Evolutionary conservation across 306 rosid genomes (phyloP).

Genomic region (Castanopsis chinensis): DNA sequence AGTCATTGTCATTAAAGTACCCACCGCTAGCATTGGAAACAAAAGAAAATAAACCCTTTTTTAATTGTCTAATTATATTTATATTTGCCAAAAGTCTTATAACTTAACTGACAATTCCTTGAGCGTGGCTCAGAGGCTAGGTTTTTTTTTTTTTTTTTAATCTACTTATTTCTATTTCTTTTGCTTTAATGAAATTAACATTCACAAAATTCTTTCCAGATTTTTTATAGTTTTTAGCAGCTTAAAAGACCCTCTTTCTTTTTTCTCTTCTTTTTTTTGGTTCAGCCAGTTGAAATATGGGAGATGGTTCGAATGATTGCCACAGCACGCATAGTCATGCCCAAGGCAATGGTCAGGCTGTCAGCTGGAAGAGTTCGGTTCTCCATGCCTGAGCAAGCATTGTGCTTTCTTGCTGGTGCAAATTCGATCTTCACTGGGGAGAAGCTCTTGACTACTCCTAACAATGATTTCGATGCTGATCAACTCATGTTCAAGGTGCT

Average conservation of each 20-base stretch:
- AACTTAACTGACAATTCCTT: too few relatives aligned
- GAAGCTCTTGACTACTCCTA: slow-evolving; percentile 88
- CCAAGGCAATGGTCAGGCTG: slow-evolving; percentile 90
- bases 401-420: slow-evolving; percentile 95
- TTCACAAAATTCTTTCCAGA: slow-evolving; percentile 7
- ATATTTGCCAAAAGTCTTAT: accelerated
- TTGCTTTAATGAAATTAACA: background rate
- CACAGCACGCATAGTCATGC: slow-evolving; percentile 88
- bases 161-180: too few relatives aligned
- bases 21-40: background rate
- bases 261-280: background rate
- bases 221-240: background rate
- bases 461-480: slow-evolving; percentile 93
- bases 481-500: slow-evolving; percentile 52
- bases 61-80: too few relatives aligned
- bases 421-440: slow-evolving; percentile 97
- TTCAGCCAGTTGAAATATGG: slow-evolving; percentile 98
- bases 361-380: slow-evolving; percentile 95
- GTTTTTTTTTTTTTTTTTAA: too few relatives aligned
- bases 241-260: slow-evolving; percentile 5
- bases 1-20: background rate
- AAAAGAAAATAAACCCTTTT: background rate
- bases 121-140: too few relatives aligned
- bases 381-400: slow-evolving; percentile 93
- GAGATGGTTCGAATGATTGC: slow-evolving; percentile 98